Percentiles rank a stretch among this genome's conserved stretches.
Evolutionary conservation across 225 moss, liverwort and hornwort species (phyloP).

Genomic region (Pseudisothecium myosuroides): DNA sequence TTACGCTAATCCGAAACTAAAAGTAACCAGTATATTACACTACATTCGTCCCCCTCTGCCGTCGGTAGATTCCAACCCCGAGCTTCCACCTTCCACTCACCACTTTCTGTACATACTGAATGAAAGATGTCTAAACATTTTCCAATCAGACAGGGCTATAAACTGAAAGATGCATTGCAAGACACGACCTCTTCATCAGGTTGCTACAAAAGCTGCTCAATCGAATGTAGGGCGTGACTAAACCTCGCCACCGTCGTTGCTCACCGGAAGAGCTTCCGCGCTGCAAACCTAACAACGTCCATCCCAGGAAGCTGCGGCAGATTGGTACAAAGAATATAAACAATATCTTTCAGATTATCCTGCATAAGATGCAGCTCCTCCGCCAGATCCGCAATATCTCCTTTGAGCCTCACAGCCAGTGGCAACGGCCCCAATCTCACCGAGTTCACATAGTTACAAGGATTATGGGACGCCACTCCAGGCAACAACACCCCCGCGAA

Average conservation of each 20-base stretch:
- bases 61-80: not conserved
- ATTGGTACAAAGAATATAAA: not conserved
- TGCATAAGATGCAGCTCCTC: constrained; percentile 10
- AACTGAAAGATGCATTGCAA: not conserved
- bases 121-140: not conserved
- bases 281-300: not conserved
- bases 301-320: constrained; percentile 14
- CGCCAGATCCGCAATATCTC: not conserved
- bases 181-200: not conserved
- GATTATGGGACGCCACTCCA: constrained; percentile 19
- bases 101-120: not conserved
- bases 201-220: not conserved
- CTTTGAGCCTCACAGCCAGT: not conserved
- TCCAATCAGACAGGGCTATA: no score
- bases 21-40: not conserved
- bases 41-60: not conserved
- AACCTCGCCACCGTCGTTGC: not conserved
- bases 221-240: not conserved
- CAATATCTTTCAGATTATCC: constrained; percentile 20
- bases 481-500: constrained; percentile 10
- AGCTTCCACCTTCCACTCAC: not conserved
- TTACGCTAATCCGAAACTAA: not conserved
- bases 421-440: constrained; percentile 33
- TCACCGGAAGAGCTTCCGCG: not conserved
- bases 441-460: constrained; percentile 32